Conservation (phyloP, 176 grass and related monocot genomes). For the Oryza meyeriana region DNA sequence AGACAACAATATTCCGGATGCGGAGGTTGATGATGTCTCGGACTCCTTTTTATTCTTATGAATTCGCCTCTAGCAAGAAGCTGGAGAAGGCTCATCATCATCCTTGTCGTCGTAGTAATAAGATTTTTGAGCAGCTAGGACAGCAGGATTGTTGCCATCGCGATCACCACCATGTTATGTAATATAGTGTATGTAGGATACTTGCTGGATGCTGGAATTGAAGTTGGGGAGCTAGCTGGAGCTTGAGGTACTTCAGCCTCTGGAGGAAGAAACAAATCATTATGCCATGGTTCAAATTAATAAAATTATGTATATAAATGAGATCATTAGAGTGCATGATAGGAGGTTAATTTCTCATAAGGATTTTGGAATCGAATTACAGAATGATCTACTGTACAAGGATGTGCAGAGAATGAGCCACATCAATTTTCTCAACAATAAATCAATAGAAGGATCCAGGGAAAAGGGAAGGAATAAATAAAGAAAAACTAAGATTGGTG, state of each 20-base stretch:
- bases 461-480: background rate
- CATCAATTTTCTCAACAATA: background rate
- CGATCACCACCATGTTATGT: background rate
- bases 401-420: background rate
- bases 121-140: conserved; percentile 2
- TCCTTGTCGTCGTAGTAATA: background rate
- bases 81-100: background rate
- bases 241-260: background rate
- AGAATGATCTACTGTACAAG: background rate
- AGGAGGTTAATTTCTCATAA: background rate
- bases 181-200: conserved; percentile 24
- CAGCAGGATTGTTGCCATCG: background rate
- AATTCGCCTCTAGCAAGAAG: background rate
- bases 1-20: conserved; percentile 18
- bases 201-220: background rate
- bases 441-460: background rate
- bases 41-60: background rate
- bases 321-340: too few relatives aligned
- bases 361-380: background rate
- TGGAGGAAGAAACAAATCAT: background rate
- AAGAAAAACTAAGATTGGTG: conserved; percentile 20
- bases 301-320: background rate
- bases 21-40: conserved; percentile 16
- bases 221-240: background rate
- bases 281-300: background rate